Conservation (phyloP, 768 basidiomycete genomes). For the Daedaleopsis nitida region DNA sequence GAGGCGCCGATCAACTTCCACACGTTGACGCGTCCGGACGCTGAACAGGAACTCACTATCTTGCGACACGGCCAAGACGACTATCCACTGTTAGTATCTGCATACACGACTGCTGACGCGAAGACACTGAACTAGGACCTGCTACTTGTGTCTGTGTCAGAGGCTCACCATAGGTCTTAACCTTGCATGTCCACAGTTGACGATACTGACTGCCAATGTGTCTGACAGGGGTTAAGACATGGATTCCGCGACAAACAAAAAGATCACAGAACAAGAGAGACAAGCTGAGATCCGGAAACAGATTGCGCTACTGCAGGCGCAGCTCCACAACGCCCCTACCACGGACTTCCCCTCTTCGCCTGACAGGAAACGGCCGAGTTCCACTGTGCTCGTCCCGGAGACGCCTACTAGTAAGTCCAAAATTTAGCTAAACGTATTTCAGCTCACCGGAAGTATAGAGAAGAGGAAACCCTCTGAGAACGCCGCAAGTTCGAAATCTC, state of each 20-base stretch:
- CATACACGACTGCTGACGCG: too few species aligned
- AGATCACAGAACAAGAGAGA: slow-evolving; percentile 21
- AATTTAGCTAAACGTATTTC: not conserved
- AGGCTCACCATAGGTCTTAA: too few species aligned
- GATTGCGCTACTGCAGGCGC: slow-evolving; percentile 57
- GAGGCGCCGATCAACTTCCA: too few species aligned
- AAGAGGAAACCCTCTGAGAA: slow-evolving; percentile 46
- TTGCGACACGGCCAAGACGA: too few species aligned
- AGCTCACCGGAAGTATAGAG: slow-evolving; percentile 32
- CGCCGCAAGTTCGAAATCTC: not conserved
- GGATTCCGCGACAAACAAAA: slow-evolving; percentile 20
- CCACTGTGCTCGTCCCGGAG: slow-evolving; percentile 48
- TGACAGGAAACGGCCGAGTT: slow-evolving; percentile 48
- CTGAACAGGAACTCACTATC: too few species aligned
- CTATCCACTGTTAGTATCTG: too few species aligned
- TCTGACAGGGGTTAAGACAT: not conserved
- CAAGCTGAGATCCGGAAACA: slow-evolving; percentile 55
- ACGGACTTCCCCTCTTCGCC: slow-evolving; percentile 35
- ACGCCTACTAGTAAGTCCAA: slow-evolving; percentile 57
- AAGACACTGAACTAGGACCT: too few species aligned
- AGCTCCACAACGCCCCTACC: slow-evolving; percentile 42
- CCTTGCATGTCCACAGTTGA: too few species aligned
- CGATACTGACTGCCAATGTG: too few species aligned
- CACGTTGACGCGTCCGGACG: too few species aligned
- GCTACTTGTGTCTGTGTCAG: too few species aligned